Percentiles rank a stretch among this genome's conserved stretches.
Evolutionary conservation across 2,329 filamentous ascomycete genomes (phyloP).

Genomic region (Fusarium heterosporum): DNA sequence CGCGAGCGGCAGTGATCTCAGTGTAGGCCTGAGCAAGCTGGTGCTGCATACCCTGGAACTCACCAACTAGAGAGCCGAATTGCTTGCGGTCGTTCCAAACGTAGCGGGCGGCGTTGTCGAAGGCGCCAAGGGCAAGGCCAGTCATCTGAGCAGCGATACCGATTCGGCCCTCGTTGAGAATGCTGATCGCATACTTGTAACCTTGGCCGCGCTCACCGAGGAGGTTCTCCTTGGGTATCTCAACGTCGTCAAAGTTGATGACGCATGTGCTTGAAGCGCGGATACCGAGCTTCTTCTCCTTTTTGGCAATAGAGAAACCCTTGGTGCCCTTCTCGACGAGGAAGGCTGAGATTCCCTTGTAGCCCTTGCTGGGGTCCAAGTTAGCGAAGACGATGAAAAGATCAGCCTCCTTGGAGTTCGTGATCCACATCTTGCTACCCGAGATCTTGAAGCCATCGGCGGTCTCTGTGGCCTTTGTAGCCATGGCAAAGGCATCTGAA

Average conservation of each 20-base stretch:
- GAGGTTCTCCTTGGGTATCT: slow-evolving; percentile 87
- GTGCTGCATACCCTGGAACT: slow-evolving; percentile 99
- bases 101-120: slow-evolving; percentile 92
- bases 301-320: slow-evolving; percentile 96
- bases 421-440: slow-evolving; percentile 99
- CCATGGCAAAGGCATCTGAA: slow-evolving; percentile 94
- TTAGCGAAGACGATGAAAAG: slow-evolving; percentile 99
- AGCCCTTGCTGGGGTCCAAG: slow-evolving; percentile 89
- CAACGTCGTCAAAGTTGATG: slow-evolving; percentile 95
- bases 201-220: slow-evolving; percentile 90
- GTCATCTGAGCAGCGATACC: slow-evolving; percentile 99
- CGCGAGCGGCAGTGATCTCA: slow-evolving; percentile 90
- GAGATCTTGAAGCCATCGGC: slow-evolving; percentile 86
- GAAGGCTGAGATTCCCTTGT: slow-evolving; percentile 97
- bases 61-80: slow-evolving; percentile 91
- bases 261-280: slow-evolving; percentile 96
- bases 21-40: slow-evolving; percentile 96
- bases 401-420: slow-evolving; percentile 91
- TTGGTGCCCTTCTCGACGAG: slow-evolving; percentile 89
- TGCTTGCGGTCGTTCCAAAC: slow-evolving; percentile 99
- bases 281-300: slow-evolving; percentile 99
- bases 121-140: slow-evolving; percentile 91
- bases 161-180: slow-evolving; percentile 96
- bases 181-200: slow-evolving; percentile 96
- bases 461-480: slow-evolving; percentile 89